Evolutionary conservation across 192 early-diverging fungal species (phyloP).

Genomic region (Backusella macrospora): DNA sequence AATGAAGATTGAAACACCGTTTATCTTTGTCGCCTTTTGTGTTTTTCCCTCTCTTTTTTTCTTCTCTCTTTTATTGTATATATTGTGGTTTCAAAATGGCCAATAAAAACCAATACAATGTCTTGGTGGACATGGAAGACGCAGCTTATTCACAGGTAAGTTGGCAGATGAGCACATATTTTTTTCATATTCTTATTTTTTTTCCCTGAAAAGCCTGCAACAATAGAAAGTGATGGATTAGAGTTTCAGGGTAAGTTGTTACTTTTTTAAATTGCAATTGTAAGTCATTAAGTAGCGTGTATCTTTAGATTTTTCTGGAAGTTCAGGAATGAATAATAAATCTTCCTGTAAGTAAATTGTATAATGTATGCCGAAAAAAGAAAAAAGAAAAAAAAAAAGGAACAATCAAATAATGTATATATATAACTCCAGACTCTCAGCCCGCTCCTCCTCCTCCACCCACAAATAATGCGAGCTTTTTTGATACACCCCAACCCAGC

Average conservation of each 20-base stretch:
- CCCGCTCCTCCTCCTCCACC: conserved; percentile 14
- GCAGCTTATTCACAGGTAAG: conserved; percentile 33
- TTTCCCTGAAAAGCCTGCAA: conserved; percentile 21
- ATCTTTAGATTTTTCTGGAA: conserved; percentile 28
- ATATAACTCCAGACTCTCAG: background rate
- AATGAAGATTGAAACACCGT: conserved; percentile 11
- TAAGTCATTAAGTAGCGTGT: too few species aligned
- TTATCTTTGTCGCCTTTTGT: background rate
- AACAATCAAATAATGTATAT: background rate
- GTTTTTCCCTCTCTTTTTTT: background rate
- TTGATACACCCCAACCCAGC: conserved; percentile 33
- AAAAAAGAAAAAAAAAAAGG: background rate
- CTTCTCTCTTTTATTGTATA: background rate
- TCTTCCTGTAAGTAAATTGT: conserved; percentile 3
- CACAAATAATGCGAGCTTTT: conserved; percentile 30
- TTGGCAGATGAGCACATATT: background rate
- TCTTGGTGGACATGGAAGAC: conserved; percentile 53
- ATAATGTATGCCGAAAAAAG: background rate
- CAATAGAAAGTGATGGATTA: conserved; percentile 47
- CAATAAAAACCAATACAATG: conserved; percentile 48
- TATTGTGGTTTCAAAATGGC: conserved; percentile 32
- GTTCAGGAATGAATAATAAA: conserved; percentile 29
- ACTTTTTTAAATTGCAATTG: too few species aligned
- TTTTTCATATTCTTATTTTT: background rate
- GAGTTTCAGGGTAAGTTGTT: conserved; percentile 47